Conservation (phyloP, 345 rosid species). For the Brassica carinata region DNA sequence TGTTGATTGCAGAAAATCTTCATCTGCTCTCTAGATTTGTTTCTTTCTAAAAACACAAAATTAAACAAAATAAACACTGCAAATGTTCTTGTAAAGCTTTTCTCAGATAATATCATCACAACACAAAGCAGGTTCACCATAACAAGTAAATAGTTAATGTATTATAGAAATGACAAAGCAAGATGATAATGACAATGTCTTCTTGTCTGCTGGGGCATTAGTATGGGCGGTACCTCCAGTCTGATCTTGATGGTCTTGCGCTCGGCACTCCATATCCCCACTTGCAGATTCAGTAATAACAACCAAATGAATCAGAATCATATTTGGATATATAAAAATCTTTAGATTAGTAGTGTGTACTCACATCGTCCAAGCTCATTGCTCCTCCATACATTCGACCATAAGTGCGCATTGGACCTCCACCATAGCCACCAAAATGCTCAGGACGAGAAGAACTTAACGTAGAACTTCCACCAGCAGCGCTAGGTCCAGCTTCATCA, state of each 20-base stretch:
- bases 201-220: conserved; percentile 30
- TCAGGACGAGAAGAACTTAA: conserved; percentile 47
- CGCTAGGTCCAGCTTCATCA: conserved; percentile 78
- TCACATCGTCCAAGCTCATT: conserved; percentile 71
- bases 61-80: not conserved
- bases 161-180: conserved; percentile 34
- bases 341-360: conserved; percentile 28
- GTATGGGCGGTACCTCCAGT: conserved; percentile 94
- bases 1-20: conserved; percentile 44
- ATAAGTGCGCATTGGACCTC: conserved; percentile 80
- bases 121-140: conserved; percentile 6
- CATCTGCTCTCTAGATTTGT: conserved; percentile 26
- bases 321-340: not conserved
- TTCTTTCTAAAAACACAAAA: not conserved
- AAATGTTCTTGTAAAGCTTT: conserved; percentile 27
- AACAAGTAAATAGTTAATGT: not conserved
- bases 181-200: not conserved
- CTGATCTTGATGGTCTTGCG: conserved; percentile 76
- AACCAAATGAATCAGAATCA: not conserved
- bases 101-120: not conserved
- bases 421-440: conserved; percentile 67
- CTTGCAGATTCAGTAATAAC: conserved; percentile 39
- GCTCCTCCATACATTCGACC: conserved; percentile 76
- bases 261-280: conserved; percentile 72
- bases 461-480: conserved; percentile 50